phyloP scores from a whole-genome alignment of 495 filamentous ascomycete species.

The Neurospora intermedia region DNA sequence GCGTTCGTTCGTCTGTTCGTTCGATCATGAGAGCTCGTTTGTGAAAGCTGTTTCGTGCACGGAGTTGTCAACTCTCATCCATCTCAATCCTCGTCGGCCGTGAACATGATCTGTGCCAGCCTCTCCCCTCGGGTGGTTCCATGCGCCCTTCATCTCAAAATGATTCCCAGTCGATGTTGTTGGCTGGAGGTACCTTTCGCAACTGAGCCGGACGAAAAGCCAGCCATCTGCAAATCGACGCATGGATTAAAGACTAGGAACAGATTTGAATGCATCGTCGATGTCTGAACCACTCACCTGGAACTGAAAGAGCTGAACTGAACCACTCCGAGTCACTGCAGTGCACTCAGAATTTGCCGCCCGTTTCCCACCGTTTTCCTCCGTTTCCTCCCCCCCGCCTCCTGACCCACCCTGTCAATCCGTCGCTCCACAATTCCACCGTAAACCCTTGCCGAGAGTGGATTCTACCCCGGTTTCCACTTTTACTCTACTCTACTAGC shows the following conservation, averaged over 20 bases:
- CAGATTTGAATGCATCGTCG: background rate
- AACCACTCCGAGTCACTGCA: background rate
- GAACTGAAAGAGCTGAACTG: background rate
- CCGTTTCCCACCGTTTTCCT: background rate
- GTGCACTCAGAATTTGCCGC: background rate
- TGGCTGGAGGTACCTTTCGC: background rate
- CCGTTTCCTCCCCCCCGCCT: background rate
- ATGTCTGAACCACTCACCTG: too few relatives aligned
- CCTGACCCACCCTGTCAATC: background rate
- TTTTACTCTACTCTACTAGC: background rate
- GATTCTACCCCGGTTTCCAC: background rate
- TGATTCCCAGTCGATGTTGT: background rate
- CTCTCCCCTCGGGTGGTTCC: background rate
- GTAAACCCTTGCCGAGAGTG: background rate
- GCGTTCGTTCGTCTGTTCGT: background rate
- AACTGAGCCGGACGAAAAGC: background rate
- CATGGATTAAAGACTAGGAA: background rate
- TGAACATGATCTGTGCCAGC: background rate
- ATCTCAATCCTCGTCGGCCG: background rate
- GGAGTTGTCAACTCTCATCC: background rate
- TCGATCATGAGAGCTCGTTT: background rate
- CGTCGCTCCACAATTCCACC: background rate
- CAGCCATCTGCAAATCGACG: background rate
- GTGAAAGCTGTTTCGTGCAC: background rate
- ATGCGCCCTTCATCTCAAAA: too few relatives aligned